Evolutionary conservation across 164 flowering plant species (phyloP), one percentile per base, ranked within the genome.

Genomic region (Amborella trichopoda): DNA sequence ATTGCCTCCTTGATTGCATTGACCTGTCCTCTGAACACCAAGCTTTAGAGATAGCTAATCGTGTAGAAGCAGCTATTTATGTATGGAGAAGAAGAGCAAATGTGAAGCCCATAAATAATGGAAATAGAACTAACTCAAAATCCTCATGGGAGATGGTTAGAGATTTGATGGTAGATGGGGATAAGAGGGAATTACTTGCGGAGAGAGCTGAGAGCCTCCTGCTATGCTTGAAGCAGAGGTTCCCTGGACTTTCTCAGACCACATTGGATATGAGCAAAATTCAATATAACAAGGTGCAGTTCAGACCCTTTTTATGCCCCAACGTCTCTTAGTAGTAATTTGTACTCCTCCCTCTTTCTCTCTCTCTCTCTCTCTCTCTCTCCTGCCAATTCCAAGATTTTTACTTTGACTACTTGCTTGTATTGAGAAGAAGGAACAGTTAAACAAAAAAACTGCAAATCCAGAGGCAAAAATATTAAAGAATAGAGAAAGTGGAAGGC

Each of bases 101-200:
- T 25, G 21, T 64, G 0, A 79, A 62, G 58, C 69, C 77, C 1
- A 50, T 53, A 18, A 19, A 39, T 25, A 56, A 61, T 50, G 59
- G 20, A 8, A 11, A 8, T 11, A 30, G 34, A 30, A 6, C 11
- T 11, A 57, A 73, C 28, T 23, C 86, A 20, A 85, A 68, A 60
- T 73, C 91, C 21, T 85, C 99, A 1, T 93, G 99, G 96, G 93
- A 66, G 49, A 76, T 86, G 73, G 89, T 90, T 14, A 83, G 68
- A 64, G 98, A 86, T 46, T 65, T 90, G 20, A 62, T 90, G 81
- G 62, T 67, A 39, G 90, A 82, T 55, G 87, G 68, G 46, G 95
- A 93, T 62, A 93, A 81, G 64, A 71, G 83, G 23, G 95, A 75
- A 28, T 26, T 81, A 48, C 78, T 93, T 30, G 91, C 89, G 11